These are phyloP conservation scores for Zygosaccharomyces pseudobailii DNA, from an alignment of 1,139 yeast species.

Conservation along the genomic window DNA sequence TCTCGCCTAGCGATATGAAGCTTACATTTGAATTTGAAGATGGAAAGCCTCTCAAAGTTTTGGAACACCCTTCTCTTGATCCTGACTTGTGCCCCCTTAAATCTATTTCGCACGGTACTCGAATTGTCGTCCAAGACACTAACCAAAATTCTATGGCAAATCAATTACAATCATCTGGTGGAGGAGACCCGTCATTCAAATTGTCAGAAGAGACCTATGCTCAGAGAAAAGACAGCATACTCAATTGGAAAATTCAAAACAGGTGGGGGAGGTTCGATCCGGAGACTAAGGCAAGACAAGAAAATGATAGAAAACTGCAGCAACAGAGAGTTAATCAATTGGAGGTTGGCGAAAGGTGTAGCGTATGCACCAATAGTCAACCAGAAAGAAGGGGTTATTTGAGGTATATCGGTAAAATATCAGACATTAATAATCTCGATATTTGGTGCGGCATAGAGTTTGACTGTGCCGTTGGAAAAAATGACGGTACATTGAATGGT, in stretches of 20 bases:
- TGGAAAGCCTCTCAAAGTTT: neutral
- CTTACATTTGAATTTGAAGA: slow-evolving; percentile 12
- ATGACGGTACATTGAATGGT: slow-evolving; percentile 73
- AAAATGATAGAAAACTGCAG: slow-evolving; percentile 30
- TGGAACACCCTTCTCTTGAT: neutral
- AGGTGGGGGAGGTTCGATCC: slow-evolving; percentile 73
- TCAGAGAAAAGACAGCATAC: slow-evolving; percentile 55
- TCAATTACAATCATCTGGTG: slow-evolving; percentile 39
- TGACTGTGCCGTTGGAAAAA: slow-evolving; percentile 67
- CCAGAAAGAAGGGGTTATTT: slow-evolving; percentile 58
- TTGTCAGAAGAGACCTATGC: slow-evolving; percentile 67
- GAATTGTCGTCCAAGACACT: slow-evolving; percentile 53
- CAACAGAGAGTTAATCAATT: slow-evolving; percentile 28
- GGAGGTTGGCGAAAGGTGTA: slow-evolving; percentile 35
- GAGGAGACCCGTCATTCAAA: slow-evolving; percentile 42
- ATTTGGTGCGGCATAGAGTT: slow-evolving; percentile 82
- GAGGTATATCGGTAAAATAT: slow-evolving; percentile 61
- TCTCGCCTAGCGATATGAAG: slow-evolving; percentile 42
- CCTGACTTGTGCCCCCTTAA: neutral
- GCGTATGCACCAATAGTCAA: slow-evolving; percentile 21
- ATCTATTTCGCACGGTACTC: slow-evolving; percentile 5
- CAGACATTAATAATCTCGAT: slow-evolving; percentile 43
- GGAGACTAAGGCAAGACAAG: slow-evolving; percentile 35
- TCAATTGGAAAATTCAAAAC: slow-evolving; percentile 68
- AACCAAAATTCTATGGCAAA: slow-evolving; percentile 48